Conservation (phyloP, 1,284 basidiomycete genomes). For the Ceratorhiza oryzae-sativae region DNA sequence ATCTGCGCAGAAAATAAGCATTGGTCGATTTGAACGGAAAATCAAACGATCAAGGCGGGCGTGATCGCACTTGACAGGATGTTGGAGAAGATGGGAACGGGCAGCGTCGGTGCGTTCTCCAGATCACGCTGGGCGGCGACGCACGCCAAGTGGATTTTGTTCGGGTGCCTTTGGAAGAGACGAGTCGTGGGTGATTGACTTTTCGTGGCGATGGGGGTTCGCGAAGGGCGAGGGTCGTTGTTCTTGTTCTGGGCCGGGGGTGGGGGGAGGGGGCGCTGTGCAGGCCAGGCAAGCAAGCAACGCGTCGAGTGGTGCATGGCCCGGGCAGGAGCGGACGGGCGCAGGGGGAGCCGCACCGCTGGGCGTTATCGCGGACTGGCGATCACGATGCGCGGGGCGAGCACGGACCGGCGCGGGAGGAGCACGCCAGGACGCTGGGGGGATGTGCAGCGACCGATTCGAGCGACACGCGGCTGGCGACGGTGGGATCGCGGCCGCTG, state of each 20-base stretch:
- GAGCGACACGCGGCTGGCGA: not conserved
- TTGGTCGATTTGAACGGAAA: not conserved
- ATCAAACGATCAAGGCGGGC: not conserved
- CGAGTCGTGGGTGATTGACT: conserved; percentile 22
- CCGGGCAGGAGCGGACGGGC: not conserved
- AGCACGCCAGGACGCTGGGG: not conserved
- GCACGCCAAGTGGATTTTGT: conserved; percentile 29
- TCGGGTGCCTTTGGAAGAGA: conserved; percentile 24
- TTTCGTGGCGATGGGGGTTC: not conserved
- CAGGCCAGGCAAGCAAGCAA: not conserved
- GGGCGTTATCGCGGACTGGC: conserved; percentile 11
- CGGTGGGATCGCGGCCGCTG: not conserved
- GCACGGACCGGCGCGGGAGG: too few species aligned
- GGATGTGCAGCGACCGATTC: not conserved
- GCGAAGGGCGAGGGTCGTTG: conserved; percentile 20
- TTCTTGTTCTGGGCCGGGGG: conserved; percentile 1
- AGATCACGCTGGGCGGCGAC: not conserved
- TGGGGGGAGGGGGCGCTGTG: not conserved
- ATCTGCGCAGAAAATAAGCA: not conserved
- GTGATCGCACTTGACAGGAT: conserved; percentile 22
- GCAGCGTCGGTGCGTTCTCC: not conserved
- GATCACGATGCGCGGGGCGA: not conserved
- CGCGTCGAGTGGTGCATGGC: too few species aligned
- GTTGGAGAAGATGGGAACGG: conserved; percentile 20
- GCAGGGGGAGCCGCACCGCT: not conserved